These are phyloP conservation scores for Tremella yokohamensis DNA, from an alignment of 768 basidiomycete species.

Conservation along the genomic window DNA sequence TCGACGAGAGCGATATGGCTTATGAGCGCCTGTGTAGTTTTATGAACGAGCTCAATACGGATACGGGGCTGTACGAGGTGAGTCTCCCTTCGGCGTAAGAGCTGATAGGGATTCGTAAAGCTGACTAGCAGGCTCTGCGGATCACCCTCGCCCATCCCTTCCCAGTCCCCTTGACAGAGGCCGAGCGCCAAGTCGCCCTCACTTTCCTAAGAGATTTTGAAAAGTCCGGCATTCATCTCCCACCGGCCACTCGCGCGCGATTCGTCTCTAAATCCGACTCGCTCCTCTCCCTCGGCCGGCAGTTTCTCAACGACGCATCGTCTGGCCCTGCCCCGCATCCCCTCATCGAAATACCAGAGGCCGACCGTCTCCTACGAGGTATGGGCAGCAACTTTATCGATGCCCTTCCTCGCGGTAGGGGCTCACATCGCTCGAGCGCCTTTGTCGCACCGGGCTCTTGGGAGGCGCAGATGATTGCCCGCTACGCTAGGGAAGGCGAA, in stretches of 20 bases:
- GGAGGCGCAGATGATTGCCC: conserved; percentile 91
- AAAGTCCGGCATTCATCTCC: conserved; percentile 89
- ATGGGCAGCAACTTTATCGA: conserved; percentile 48
- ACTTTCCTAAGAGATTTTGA: conserved; percentile 97
- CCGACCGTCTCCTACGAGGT: conserved; percentile 40
- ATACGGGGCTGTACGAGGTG: conserved; percentile 84
- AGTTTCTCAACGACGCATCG: conserved; percentile 59
- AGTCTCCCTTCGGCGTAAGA: conserved; percentile 44
- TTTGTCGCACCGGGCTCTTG: conserved; percentile 78
- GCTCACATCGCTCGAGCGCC: conserved; percentile 23
- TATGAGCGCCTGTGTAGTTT: conserved; percentile 92
- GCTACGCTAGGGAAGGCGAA: conserved; percentile 77
- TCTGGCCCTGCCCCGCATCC: conserved; percentile 27
- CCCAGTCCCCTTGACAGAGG: conserved; percentile 30
- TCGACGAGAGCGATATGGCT: conserved; percentile 74
- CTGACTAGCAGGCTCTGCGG: neutral
- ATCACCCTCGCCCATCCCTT: conserved; percentile 31
- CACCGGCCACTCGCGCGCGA: conserved; percentile 67
- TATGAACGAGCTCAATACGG: conserved; percentile 95
- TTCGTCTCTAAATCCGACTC: conserved; percentile 89
- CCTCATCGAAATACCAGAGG: conserved; percentile 46
- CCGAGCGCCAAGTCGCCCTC: conserved; percentile 60
- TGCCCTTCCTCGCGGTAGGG: conserved; percentile 28
- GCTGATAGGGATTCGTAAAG: conserved; percentile 14
- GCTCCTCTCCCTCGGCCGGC: conserved; percentile 78